Evolutionary conservation across 257 asterid species (phyloP), one percentile per base, ranked within the genome.

Genomic region (Solanum piurae): DNA sequence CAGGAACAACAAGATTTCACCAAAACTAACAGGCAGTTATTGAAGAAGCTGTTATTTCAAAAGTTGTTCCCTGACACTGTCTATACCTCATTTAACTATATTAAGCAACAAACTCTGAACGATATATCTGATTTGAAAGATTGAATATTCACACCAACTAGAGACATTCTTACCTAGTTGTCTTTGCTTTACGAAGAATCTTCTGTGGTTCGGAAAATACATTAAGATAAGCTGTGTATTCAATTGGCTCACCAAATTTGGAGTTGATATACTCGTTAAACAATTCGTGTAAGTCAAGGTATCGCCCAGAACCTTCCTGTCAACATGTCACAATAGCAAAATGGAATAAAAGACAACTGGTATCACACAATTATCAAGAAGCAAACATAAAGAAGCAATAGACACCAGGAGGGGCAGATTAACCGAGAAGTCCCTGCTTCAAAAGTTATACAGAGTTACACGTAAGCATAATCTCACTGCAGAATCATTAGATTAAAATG

Each of bases 241-340:
- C 99, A 89, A 95, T 92, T 31, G 91, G 92, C 90, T 95, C 92
- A 46, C 98, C 99, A 77, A 96, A 97, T 89, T 96, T 96, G 86
- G 96, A 94, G 91, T 97, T 97, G 87, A 94, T 93, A 88, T 95
- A 97, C 64, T 91, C 97, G 87, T 96, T 94, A 90, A 91, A 95
- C 88, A 96, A 88, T 89, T 96, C 99, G 38, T 97, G 99, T 91
- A 97, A 93, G 93, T 97, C 99, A 68, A 97, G 99, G 91, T 96
- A 96, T 87, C 98, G 91, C 86, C 99, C 99, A 89, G 79, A 88
- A 25, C 98, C 94, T 94, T 97, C 99, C 99, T 97, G 94, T 84
- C 85, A 82, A 29, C 27, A 49, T 29, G 44, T 31, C 85, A 82
- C 31, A 31, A 82, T 29, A 82, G 85, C 20, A 82, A 49, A 79